A percentile compares a stretch with the other conserved stretches of the same genome.
phyloP scores from a whole-genome alignment of 2,329 filamentous ascomycete species.

The Fusarium concolor region DNA sequence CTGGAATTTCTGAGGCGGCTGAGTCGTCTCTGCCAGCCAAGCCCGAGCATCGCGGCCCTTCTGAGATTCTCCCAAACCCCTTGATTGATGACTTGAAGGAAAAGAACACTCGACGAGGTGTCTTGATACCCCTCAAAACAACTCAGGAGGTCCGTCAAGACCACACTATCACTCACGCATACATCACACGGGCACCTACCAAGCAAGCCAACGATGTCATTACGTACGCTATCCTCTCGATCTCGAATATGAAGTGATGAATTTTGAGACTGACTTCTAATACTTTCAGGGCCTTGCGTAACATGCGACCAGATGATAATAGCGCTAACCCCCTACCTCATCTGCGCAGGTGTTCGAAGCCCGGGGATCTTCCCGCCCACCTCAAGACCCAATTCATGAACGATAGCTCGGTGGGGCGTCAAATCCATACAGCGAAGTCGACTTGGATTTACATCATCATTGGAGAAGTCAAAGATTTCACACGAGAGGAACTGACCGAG shows the following conservation, averaged over 20 bases:
- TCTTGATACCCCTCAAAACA: conserved; percentile 73
- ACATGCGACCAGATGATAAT: conserved; percentile 66
- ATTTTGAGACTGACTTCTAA: conserved; percentile 29
- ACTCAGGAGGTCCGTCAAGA: conserved; percentile 71
- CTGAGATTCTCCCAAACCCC: conserved; percentile 50
- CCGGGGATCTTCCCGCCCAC: conserved; percentile 73
- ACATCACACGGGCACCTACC: conserved; percentile 77
- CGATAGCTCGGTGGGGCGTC: conserved; percentile 63
- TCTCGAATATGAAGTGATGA: background rate
- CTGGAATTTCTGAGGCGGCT: conserved; percentile 14
- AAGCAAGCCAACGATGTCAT: conserved; percentile 79
- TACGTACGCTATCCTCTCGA: conserved; percentile 64
- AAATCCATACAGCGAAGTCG: conserved; percentile 70
- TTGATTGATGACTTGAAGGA: conserved; percentile 53
- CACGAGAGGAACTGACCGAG: conserved; percentile 63
- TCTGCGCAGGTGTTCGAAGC: conserved; percentile 81
- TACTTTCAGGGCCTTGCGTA: conserved; percentile 63
- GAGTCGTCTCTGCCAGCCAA: conserved; percentile 28
- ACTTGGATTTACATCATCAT: conserved; percentile 70
- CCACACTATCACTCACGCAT: conserved; percentile 70
- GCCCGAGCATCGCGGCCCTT: conserved; percentile 39
- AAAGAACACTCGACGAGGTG: conserved; percentile 56
- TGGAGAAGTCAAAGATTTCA: conserved; percentile 63
- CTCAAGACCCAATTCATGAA: conserved; percentile 72
- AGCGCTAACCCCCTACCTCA: conserved; percentile 75